Evolutionary conservation across 257 asterid genomes (phyloP), one percentile per base, ranked within the genome.

Genomic region (Perilla frutescens): DNA sequence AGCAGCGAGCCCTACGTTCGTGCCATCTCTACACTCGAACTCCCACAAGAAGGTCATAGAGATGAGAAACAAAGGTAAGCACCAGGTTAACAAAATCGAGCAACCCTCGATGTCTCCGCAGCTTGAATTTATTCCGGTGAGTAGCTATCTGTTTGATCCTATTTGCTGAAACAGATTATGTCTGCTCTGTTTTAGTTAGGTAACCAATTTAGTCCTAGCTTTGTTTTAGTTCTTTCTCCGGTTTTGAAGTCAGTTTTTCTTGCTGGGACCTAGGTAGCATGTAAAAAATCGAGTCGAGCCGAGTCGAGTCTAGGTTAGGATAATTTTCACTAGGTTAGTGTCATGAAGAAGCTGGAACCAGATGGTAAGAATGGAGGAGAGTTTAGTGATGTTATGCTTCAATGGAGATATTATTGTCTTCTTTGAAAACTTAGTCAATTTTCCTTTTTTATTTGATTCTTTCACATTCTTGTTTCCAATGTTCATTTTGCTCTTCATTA

Each of bases 1-100:
- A 0, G 91, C 91, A 4, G 96, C 96, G 2, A 92, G 98, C 64
- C 98, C 98, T 1, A 88, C 96, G 1, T 92, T 92, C 37, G 86
- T 88, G 56, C 96, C 96, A 15, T 37, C 87, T 0, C n/a, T 92
- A 34, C 98, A 92, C 88, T 92, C 96, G 3, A 87, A 84, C 74
- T 87, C 89, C 5, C 93, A 87, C 83, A 84, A 72, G 85, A 87
- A 84, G 80, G 90, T 87, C 3, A 40, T 85, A 5, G 90, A 87
- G 82, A 85, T 87, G 87, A 79, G 90, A 55, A 80, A 45, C 73
- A 83, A 81, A 67, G 83, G 59, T 58, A 75, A 58, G 50, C 54
- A 49, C 43, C 36, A 73, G 66, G 75, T 62, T 15, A 11, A 13
- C 5, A 29, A 43, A 8, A 37, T 41, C 1, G 79, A 76, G 7